Conservation (phyloP, 768 basidiomycete species). For the Phlegmacium glaucopus region DNA sequence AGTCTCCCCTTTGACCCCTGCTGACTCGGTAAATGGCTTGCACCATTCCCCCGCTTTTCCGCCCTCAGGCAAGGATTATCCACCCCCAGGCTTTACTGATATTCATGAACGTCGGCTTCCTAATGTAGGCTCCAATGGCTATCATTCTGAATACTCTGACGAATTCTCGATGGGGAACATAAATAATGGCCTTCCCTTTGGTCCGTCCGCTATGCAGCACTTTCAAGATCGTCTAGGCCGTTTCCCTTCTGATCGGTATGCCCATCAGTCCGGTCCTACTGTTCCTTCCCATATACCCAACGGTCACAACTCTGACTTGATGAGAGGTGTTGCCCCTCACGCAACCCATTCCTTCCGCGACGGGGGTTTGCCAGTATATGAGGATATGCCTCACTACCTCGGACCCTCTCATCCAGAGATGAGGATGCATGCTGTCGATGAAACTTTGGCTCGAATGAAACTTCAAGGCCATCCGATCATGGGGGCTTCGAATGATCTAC, state of each 20-base stretch:
- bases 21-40: constrained; percentile 55
- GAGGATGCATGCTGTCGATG: constrained; percentile 61
- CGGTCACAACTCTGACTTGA: constrained; percentile 49
- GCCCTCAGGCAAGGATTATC: constrained; percentile 53
- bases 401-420: constrained; percentile 53
- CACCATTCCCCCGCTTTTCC: constrained; percentile 55
- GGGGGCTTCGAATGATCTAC: constrained; percentile 67
- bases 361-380: constrained; percentile 46
- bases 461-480: constrained; percentile 54
- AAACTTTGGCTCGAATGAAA: constrained; percentile 62
- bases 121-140: constrained; percentile 33
- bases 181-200: constrained; percentile 46
- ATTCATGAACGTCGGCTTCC: constrained; percentile 46
- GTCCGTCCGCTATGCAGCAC: constrained; percentile 49
- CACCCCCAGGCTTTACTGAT: constrained; percentile 54
- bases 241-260: constrained; percentile 55
- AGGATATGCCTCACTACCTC: constrained; percentile 55
- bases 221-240: constrained; percentile 58
- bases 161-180: constrained; percentile 55
- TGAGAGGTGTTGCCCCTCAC: constrained; percentile 69
- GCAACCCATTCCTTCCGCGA: constrained; percentile 65
- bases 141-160: constrained; percentile 59
- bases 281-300: constrained; percentile 51
- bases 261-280: constrained; percentile 38
- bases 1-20: constrained; percentile 72